Percentiles rank a stretch among this genome's conserved stretches.
Evolutionary conservation across 257 asterid genomes (phyloP).

Genomic region (Primulina eburnea): DNA sequence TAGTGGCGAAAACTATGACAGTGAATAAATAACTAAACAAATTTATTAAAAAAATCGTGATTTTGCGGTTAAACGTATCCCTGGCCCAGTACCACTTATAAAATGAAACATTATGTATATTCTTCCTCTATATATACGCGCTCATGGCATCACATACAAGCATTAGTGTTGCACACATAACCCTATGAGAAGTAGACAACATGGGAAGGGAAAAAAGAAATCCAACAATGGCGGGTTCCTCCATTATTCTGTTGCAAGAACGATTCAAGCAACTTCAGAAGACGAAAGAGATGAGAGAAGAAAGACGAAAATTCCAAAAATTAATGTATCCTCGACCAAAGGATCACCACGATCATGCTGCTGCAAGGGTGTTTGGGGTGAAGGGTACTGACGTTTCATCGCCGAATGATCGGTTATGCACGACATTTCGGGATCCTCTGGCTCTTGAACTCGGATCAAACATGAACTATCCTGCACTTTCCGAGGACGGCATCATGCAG

Average conservation of each 20-base stretch:
- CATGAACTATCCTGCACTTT: conserved; percentile 6
- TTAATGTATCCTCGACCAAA: conserved; percentile 22
- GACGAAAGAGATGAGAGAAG: conserved; percentile 18
- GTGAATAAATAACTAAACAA: no score
- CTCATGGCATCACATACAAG: neutral
- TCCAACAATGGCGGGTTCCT: neutral
- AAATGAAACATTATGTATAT: neutral
- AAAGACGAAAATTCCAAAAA: neutral
- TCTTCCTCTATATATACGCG: conserved; percentile 25
- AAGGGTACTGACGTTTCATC: neutral
- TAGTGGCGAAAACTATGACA: conserved; percentile 33
- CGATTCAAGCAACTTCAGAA: conserved; percentile 20
- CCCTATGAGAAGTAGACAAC: neutral
- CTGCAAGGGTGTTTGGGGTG: neutral
- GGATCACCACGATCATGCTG: conserved; percentile 10
- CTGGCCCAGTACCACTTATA: no score
- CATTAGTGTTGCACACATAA: neutral
- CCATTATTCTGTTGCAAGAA: conserved; percentile 20
- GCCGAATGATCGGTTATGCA: neutral
- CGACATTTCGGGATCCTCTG: conserved; percentile 30
- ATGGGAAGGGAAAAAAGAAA: conserved; percentile 14
- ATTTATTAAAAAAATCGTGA: neutral
- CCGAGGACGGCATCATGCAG: neutral
- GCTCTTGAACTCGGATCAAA: conserved; percentile 34
- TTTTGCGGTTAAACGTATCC: neutral